Conservation (phyloP, 2,329 filamentous ascomycete species). For the Fusarium sp. region DNA sequence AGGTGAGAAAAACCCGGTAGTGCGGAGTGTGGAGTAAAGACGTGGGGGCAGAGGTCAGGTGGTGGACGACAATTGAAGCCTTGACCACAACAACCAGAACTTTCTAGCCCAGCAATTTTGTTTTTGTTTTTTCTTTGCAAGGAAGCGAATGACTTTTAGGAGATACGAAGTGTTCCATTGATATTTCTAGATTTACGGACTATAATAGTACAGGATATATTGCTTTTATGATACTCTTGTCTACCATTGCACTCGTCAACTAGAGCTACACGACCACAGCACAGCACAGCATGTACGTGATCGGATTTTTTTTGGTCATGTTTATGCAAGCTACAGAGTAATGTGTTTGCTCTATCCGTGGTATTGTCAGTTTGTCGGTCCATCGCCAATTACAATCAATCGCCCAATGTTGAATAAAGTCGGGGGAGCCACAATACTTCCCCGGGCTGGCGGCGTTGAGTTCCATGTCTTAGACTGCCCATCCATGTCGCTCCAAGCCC, state of each 20-base stretch:
- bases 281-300: background rate
- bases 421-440: slow-evolving; percentile 35
- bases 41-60: slow-evolving; percentile 43
- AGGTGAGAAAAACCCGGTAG: slow-evolving; percentile 27
- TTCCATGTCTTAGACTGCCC: slow-evolving; percentile 4
- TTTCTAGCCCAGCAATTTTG: slow-evolving; percentile 17
- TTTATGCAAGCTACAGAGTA: too few species aligned
- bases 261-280: background rate
- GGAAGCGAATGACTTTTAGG: background rate
- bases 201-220: too few species aligned
- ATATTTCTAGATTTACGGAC: background rate
- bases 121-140: background rate
- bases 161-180: background rate
- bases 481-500: slow-evolving; percentile 21
- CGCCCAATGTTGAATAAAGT: background rate
- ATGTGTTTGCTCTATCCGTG: too few species aligned
- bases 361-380: too few species aligned
- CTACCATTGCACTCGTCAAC: background rate
- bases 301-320: background rate
- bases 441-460: slow-evolving; percentile 35
- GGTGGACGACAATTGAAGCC: slow-evolving; percentile 25
- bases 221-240: too few species aligned
- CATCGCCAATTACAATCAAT: background rate
- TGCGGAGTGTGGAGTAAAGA: slow-evolving; percentile 32
- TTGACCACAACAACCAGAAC: slow-evolving; percentile 23